phyloP scores from a whole-genome alignment of 1,139 yeast species.

The Suhomyces chickasaworum region DNA sequence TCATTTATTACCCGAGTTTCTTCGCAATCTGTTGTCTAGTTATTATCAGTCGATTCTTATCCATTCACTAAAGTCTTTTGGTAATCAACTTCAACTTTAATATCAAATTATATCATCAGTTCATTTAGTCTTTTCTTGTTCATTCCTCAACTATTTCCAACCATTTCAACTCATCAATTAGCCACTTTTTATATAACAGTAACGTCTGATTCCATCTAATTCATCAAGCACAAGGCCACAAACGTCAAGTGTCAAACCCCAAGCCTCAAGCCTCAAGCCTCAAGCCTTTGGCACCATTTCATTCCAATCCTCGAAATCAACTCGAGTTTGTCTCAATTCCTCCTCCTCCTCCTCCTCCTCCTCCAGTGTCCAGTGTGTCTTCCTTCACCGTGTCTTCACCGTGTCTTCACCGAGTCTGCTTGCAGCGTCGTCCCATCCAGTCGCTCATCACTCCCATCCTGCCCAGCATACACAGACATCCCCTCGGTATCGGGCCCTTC shows the following conservation, averaged over 20 bases:
- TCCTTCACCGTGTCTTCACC: neutral
- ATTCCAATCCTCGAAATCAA: neutral
- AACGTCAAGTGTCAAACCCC: no score
- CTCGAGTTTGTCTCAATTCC: neutral
- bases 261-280: no score
- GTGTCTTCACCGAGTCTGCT: neutral
- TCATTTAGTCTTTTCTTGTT: no score
- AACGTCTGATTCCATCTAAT: neutral
- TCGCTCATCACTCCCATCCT: neutral
- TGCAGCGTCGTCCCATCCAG: neutral
- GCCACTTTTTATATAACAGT: no score
- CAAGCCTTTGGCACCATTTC: neutral
- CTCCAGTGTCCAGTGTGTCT: no score
- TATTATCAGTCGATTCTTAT: neutral
- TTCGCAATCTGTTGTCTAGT: neutral
- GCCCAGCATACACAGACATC: neutral
- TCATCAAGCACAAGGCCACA: no score
- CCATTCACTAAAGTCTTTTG: neutral
- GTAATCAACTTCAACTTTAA: neutral
- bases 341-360: neutral
- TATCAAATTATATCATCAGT: no score
- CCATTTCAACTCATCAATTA: neutral
- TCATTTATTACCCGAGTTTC: neutral
- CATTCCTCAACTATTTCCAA: no score
- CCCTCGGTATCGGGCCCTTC: constrained; percentile 1